A percentile compares a stretch with the other conserved stretches of the same genome.
These are phyloP conservation scores for Sarcocystis neurona DNA, from an alignment of 169 alveolate species.

Conservation along the genomic window DNA sequence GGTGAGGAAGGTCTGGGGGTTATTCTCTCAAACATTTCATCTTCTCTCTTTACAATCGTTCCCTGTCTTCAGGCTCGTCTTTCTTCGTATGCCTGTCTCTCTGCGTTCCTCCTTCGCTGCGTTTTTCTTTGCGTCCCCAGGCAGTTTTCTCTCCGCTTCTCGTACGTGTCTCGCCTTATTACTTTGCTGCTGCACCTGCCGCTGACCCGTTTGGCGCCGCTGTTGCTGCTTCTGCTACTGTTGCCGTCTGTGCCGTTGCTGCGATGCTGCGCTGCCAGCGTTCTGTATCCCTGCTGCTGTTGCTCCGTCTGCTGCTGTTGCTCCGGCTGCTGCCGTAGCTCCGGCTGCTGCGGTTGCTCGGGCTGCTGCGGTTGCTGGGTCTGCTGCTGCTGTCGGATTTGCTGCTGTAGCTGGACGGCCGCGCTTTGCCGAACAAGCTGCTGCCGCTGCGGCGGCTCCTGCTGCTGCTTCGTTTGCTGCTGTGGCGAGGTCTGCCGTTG, in stretches of 20 bases:
- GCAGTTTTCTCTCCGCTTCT: background rate
- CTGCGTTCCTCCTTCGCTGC: background rate
- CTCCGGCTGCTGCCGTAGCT: too few relatives aligned
- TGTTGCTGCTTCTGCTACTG: background rate
- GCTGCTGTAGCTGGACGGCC: too few relatives aligned
- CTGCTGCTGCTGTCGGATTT: too few relatives aligned
- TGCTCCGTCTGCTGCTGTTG: too few relatives aligned
- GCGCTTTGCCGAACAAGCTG: too few relatives aligned
- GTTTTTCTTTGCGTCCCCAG: background rate
- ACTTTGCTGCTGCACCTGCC: background rate
- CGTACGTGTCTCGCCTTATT: background rate
- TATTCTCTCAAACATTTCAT: background rate
- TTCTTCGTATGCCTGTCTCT: background rate
- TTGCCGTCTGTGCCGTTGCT: background rate
- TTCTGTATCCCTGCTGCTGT: too few relatives aligned
- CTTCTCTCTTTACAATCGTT: background rate
- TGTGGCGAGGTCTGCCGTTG: too few relatives aligned
- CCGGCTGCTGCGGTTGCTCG: too few relatives aligned
- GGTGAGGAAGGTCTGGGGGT: too few relatives aligned
- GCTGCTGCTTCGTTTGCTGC: too few relatives aligned
- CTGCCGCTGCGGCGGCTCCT: too few relatives aligned
- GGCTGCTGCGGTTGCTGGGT: too few relatives aligned
- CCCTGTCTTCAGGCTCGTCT: background rate
- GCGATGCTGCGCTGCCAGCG: background rate
- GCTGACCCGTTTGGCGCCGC: background rate